phyloP scores from a whole-genome alignment of 176 grass and related monocot species.

The Cenchrus americanus region DNA sequence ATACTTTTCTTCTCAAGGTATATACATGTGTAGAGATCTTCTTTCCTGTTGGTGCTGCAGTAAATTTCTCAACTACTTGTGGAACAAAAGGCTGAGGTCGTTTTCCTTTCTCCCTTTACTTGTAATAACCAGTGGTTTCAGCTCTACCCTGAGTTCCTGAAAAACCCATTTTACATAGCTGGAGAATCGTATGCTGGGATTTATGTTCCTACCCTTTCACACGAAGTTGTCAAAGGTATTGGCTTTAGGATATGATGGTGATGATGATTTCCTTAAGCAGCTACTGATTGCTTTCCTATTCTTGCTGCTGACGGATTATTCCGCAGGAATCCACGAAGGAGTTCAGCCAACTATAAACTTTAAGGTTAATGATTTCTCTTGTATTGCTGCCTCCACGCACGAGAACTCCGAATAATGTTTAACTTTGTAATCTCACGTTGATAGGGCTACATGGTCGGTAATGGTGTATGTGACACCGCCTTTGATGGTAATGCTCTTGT shows the following conservation, averaged over 20 bases:
- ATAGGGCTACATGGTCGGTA: slow-evolving; percentile 98
- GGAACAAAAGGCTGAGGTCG: not conserved
- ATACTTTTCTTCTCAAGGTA: slow-evolving; percentile 93
- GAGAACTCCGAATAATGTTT: slow-evolving; percentile 1
- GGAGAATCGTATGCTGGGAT: slow-evolving; percentile 97
- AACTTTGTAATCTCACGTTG: not conserved
- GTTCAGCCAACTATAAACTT: slow-evolving; percentile 74
- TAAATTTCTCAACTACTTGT: not conserved
- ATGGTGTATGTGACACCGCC: slow-evolving; percentile 75
- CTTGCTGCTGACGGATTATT: slow-evolving; percentile 20
- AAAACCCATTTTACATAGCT: slow-evolving; percentile 81
- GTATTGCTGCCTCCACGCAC: not conserved
- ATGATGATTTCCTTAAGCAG: not conserved
- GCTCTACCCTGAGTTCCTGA: slow-evolving; percentile 80
- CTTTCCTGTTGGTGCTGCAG: not conserved
- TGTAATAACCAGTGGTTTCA: slow-evolving; percentile 80
- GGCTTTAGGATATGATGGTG: not conserved
- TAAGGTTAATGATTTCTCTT: slow-evolving; percentile 59
- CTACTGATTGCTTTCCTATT: not conserved
- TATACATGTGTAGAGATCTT: slow-evolving; percentile 13
- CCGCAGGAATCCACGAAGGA: slow-evolving; percentile 67
- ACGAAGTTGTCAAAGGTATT: slow-evolving; percentile 86
- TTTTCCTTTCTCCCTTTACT: not conserved
- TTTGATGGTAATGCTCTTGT: slow-evolving; percentile 98
- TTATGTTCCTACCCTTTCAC: slow-evolving; percentile 91